Evolutionary conservation across 2,329 filamentous ascomycete genomes (phyloP).

Genomic region (Phialophora expanda): DNA sequence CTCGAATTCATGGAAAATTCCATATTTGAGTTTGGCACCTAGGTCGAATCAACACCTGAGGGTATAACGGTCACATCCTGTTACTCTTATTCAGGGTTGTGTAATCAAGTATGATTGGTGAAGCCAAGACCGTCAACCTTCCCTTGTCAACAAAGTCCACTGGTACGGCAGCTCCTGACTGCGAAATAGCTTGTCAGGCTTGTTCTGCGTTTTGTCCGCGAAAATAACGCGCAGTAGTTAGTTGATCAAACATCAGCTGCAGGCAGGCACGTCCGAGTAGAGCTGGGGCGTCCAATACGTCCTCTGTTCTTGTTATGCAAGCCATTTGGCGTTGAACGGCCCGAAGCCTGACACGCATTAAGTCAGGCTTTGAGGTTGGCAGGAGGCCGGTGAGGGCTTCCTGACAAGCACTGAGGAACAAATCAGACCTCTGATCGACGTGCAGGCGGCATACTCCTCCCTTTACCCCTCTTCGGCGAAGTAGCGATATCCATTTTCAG

Average conservation of each 20-base stretch:
- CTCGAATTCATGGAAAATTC: background rate
- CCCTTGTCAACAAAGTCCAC: background rate
- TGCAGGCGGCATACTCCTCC: constrained; percentile 10
- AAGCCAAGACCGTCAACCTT: background rate
- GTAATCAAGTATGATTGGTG: background rate
- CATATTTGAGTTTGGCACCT: background rate
- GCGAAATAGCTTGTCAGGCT: background rate
- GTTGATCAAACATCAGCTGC: background rate
- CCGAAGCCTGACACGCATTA: background rate
- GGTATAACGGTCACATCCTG: background rate
- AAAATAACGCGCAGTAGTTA: background rate
- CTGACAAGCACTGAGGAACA: background rate
- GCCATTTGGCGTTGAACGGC: background rate
- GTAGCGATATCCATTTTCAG: constrained; percentile 43
- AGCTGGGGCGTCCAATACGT: background rate
- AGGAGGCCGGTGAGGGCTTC: background rate
- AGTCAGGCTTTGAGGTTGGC: background rate
- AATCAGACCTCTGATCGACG: constrained; percentile 29
- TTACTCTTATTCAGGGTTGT: background rate
- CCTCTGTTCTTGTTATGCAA: background rate
- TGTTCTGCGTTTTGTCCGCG: background rate
- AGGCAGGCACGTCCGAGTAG: background rate
- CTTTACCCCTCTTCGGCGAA: constrained; percentile 33
- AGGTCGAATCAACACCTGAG: background rate
- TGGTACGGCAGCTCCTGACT: background rate